phyloP scores from a whole-genome alignment of 208 protist genomes.

The Crithidia mellificae region DNA sequence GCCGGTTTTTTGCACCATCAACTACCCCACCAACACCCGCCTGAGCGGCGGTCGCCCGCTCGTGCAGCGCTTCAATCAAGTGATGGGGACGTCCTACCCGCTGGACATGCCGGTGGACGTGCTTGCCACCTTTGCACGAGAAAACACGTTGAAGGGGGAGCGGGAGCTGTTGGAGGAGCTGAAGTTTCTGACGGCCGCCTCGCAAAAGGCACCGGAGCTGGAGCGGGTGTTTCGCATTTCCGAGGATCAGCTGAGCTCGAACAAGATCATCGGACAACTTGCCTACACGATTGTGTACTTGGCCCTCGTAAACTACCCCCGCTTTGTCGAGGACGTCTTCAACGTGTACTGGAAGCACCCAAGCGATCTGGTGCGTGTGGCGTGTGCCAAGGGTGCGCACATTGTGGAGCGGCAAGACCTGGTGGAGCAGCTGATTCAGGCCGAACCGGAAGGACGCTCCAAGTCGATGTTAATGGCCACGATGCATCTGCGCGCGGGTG shows the following conservation, averaged over 20 bases:
- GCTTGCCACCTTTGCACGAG: slow-evolving; percentile 70
- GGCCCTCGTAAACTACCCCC: slow-evolving; percentile 72
- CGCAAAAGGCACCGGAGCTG: slow-evolving; percentile 65
- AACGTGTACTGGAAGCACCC: slow-evolving; percentile 67
- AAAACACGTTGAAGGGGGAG: slow-evolving; percentile 66
- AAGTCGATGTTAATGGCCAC: slow-evolving; percentile 70
- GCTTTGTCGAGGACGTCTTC: slow-evolving; percentile 84
- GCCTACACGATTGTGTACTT: slow-evolving; percentile 91
- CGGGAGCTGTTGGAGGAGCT: slow-evolving; percentile 83
- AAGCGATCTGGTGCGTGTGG: slow-evolving; percentile 84
- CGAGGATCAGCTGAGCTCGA: slow-evolving; percentile 79
- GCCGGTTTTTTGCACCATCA: slow-evolving; percentile 87
- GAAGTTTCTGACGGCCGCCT: slow-evolving; percentile 71
- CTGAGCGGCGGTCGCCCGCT: slow-evolving; percentile 83
- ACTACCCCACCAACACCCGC: slow-evolving; percentile 86
- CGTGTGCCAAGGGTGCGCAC: slow-evolving; percentile 83
- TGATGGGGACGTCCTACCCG: slow-evolving; percentile 88
- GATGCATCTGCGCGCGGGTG: slow-evolving; percentile 36
- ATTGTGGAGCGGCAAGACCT: slow-evolving; percentile 75
- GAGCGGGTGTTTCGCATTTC: slow-evolving; percentile 85
- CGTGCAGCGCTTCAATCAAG: slow-evolving; percentile 88
- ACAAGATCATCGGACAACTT: slow-evolving; percentile 85
- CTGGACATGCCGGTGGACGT: slow-evolving; percentile 90
- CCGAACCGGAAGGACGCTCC: slow-evolving; percentile 75
- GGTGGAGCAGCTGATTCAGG: slow-evolving; percentile 64